Evolutionary conservation across 1,284 basidiomycete genomes (phyloP).

Genomic region (Pascua guehoae): DNA sequence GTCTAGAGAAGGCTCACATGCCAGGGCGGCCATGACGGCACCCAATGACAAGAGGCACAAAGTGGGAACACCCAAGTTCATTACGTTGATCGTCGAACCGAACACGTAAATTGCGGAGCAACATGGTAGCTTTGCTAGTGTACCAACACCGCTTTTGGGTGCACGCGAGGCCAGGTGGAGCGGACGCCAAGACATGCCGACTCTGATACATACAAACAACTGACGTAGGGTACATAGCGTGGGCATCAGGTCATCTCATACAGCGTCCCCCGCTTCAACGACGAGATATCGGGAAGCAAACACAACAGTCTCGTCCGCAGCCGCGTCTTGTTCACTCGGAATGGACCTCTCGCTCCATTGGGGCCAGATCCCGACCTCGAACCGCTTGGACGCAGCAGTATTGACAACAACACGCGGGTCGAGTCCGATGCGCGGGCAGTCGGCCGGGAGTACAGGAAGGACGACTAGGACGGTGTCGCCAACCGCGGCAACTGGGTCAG

Average conservation of each 20-base stretch:
- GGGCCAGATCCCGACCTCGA: slow-evolving; percentile 29
- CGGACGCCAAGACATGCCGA: neutral
- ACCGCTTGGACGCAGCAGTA: slow-evolving; percentile 5
- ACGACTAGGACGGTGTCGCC: slow-evolving; percentile 11
- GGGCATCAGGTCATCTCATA: neutral
- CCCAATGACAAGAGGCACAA: too few species aligned
- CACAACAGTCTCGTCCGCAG: slow-evolving; percentile 7
- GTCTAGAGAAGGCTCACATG: too few species aligned
- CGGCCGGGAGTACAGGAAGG: slow-evolving; percentile 23
- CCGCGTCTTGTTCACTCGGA: neutral
- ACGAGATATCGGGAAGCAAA: slow-evolving; percentile 39
- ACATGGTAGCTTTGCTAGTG: too few species aligned
- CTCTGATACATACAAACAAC: neutral
- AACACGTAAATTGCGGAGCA: too few species aligned
- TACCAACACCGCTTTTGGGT: neutral
- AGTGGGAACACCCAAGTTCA: too few species aligned
- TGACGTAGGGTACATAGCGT: too few species aligned
- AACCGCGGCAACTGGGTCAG: neutral
- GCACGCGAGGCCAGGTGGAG: neutral
- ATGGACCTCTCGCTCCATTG: slow-evolving; percentile 19
- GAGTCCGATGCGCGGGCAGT: slow-evolving; percentile 28
- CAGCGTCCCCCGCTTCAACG: slow-evolving; percentile 16
- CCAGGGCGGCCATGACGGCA: too few species aligned
- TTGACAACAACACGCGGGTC: slow-evolving; percentile 22
- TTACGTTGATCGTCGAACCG: too few species aligned